phyloP scores from a whole-genome alignment of 768 basidiomycete species.

The Mycena rosella region DNA sequence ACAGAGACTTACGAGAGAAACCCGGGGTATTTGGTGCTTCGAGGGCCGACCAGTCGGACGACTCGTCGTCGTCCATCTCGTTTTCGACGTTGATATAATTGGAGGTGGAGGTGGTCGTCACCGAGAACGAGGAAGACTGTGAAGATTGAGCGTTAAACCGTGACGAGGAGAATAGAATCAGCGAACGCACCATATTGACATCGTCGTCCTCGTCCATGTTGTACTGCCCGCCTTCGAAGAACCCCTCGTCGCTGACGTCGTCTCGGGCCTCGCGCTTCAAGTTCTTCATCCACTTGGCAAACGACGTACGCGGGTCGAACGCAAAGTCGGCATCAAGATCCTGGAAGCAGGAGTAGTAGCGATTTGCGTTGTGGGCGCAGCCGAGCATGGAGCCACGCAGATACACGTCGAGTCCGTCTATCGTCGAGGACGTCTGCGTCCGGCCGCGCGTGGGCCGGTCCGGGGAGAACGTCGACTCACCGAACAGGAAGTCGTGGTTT shows the following conservation, averaged over 20 bases:
- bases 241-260: constrained; percentile 36
- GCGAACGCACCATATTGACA: constrained; percentile 20
- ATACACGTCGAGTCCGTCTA: constrained; percentile 55
- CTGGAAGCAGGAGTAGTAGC: constrained; percentile 45
- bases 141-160: not conserved
- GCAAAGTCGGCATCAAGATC: constrained; percentile 30
- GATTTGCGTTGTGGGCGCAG: constrained; percentile 43
- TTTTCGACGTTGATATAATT: constrained; percentile 30
- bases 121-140: constrained; percentile 29
- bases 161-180: not conserved
- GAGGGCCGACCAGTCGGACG: constrained; percentile 30
- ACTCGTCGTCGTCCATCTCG: constrained; percentile 23
- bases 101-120: constrained; percentile 32
- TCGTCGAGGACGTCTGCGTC: constrained; percentile 54
- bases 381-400: constrained; percentile 47
- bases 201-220: constrained; percentile 14
- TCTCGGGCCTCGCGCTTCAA: constrained; percentile 1
- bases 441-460: constrained; percentile 27
- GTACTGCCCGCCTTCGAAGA: constrained; percentile 29
- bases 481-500: constrained; percentile 39
- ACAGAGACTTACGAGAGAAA: constrained; percentile 16
- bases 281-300: constrained; percentile 26
- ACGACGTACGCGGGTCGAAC: constrained; percentile 34
- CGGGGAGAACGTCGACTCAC: constrained; percentile 18
- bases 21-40: constrained; percentile 35